Conservation (phyloP, 2,329 filamentous ascomycete species). For the Rasamsonia emersonii region DNA sequence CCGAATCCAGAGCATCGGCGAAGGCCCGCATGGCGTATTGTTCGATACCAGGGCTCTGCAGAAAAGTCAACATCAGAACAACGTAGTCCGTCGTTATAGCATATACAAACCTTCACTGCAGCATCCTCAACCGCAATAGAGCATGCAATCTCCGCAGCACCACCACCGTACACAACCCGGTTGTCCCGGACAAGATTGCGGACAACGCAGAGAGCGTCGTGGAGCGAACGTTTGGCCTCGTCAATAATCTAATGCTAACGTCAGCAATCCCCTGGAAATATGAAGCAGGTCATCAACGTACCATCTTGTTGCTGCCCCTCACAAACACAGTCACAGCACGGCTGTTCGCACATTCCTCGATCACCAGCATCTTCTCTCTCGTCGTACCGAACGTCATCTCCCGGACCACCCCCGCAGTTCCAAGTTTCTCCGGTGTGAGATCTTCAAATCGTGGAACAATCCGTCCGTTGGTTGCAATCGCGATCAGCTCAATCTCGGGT, state of each 20-base stretch:
- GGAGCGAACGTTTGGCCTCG: conserved; percentile 93
- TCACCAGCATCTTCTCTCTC: conserved; percentile 98
- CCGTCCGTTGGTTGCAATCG: conserved; percentile 94
- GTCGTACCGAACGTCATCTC: conserved; percentile 98
- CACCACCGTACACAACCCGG: conserved; percentile 93
- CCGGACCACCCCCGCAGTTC: conserved; percentile 77
- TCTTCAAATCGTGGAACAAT: conserved; percentile 98
- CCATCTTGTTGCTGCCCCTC: conserved; percentile 98
- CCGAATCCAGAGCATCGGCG: conserved; percentile 81
- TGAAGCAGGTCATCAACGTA: conserved; percentile 28
- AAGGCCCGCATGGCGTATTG: conserved; percentile 99
- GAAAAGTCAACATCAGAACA: background rate
- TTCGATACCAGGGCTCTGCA: conserved; percentile 80
- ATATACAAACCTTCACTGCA: conserved; percentile 58
- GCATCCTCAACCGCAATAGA: conserved; percentile 93
- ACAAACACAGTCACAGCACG: conserved; percentile 94
- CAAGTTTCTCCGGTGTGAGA: conserved; percentile 81
- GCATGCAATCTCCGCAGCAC: conserved; percentile 94
- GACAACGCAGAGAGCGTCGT: conserved; percentile 95
- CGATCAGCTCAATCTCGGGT: conserved; percentile 95
- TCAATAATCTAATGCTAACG: conserved; percentile 77
- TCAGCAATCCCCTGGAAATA: conserved; percentile 2
- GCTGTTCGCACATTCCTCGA: conserved; percentile 98
- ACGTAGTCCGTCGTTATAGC: background rate
- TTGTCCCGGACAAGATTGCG: conserved; percentile 94